Conservation (phyloP, 1,284 basidiomycete genomes). For the Blastosporella zonata region DNA sequence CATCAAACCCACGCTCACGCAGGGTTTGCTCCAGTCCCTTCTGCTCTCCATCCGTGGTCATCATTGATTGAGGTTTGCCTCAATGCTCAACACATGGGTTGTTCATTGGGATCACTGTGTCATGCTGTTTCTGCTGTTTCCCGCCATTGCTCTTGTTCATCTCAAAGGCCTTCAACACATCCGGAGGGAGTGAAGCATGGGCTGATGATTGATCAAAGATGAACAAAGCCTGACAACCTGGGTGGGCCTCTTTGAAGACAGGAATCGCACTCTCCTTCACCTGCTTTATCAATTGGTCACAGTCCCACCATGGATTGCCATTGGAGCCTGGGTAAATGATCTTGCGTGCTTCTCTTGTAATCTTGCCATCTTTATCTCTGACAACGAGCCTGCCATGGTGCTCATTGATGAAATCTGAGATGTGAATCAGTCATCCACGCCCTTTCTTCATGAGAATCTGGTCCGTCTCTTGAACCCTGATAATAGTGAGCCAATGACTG, state of each 20-base stretch:
- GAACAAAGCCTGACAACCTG: conserved; percentile 7
- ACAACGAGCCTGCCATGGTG: neutral
- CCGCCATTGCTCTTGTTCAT: neutral
- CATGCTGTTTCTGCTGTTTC: neutral
- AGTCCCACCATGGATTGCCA: conserved; percentile 7
- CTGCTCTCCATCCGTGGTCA: neutral
- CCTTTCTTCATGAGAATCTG: conserved; percentile 1
- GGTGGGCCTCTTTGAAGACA: conserved; percentile 10
- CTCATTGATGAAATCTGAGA: conserved; percentile 1
- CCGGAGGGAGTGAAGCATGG: conserved; percentile 8
- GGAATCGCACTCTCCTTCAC: neutral
- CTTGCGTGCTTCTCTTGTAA: conserved; percentile 3
- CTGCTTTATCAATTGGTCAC: conserved; percentile 4
- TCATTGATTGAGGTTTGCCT: neutral
- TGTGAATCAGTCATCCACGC: neutral
- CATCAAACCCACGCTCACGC: conserved; percentile 3
- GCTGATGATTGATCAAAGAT: conserved; percentile 14
- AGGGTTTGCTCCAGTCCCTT: conserved; percentile 3
- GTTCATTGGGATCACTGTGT: neutral
- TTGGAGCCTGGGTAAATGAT: conserved; percentile 8
- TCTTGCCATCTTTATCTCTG: neutral
- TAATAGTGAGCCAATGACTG: neutral
- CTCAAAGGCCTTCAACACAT: neutral
- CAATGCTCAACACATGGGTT: neutral
- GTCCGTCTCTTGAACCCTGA: neutral